Conservation (phyloP, 305 asterid genomes). For the Ruellia speciosa region DNA sequence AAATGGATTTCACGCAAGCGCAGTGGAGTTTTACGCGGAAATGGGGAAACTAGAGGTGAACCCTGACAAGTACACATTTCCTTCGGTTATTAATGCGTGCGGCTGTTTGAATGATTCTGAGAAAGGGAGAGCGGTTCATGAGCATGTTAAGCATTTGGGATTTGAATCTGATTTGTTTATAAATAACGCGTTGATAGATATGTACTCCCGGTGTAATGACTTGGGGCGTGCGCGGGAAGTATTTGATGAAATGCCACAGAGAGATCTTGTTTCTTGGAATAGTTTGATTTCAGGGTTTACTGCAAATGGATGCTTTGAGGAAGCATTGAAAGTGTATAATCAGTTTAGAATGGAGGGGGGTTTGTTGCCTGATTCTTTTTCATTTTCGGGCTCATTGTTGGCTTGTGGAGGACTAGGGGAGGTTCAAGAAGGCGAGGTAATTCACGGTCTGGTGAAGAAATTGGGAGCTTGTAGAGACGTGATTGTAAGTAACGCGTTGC, state of each 20-base stretch:
- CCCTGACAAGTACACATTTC: conserved; percentile 62
- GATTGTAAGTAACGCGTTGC: conserved; percentile 46
- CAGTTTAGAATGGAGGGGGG: conserved; percentile 34
- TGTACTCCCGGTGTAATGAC: conserved; percentile 48
- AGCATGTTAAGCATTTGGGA: conserved; percentile 42
- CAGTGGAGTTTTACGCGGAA: conserved; percentile 44
- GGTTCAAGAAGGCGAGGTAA: conserved; percentile 43
- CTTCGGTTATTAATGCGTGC: conserved; percentile 64
- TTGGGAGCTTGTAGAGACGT: conserved; percentile 41
- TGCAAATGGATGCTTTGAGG: conserved; percentile 50
- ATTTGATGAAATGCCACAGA: conserved; percentile 54
- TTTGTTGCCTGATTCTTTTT: conserved; percentile 45
- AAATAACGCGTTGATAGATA: conserved; percentile 56
- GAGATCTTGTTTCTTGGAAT: conserved; percentile 77
- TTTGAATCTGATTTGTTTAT: conserved; percentile 54
- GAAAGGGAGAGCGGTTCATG: conserved; percentile 40
- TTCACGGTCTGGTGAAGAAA: conserved; percentile 59
- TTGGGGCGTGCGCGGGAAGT: conserved; percentile 40
- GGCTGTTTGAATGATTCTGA: conserved; percentile 45
- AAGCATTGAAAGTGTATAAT: conserved; percentile 44
- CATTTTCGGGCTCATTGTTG: conserved; percentile 42
- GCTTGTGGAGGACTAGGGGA: conserved; percentile 58
- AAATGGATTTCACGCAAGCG: conserved; percentile 37
- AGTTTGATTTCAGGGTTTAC: conserved; percentile 67
- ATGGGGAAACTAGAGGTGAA: conserved; percentile 41